Evolutionary conservation across 352 stramenopile species (phyloP).

Genomic region (Globisporangium paroecandrum): DNA sequence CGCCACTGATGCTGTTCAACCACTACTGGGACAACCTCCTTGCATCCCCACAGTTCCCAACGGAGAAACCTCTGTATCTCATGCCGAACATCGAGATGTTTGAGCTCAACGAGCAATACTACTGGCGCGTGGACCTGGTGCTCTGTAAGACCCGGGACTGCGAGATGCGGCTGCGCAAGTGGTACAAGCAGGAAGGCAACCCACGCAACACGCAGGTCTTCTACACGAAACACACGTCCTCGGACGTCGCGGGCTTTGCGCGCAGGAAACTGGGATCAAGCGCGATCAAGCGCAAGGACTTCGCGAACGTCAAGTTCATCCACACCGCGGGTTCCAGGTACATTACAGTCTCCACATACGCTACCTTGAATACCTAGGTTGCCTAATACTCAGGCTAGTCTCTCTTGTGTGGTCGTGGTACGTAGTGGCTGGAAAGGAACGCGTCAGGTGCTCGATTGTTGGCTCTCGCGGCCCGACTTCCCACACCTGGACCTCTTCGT

Average conservation of each 20-base stretch:
- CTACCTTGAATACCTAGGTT: neutral
- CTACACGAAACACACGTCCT: conserved; percentile 62
- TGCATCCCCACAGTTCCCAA: conserved; percentile 24
- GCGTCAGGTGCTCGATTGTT: conserved; percentile 41
- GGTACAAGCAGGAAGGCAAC: conserved; percentile 60
- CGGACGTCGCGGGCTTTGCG: conserved; percentile 37
- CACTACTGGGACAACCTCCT: conserved; percentile 48
- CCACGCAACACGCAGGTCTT: conserved; percentile 42
- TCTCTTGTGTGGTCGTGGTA: conserved; percentile 7
- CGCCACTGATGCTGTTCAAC: conserved; percentile 52
- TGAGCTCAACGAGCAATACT: conserved; percentile 34
- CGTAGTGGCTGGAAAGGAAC: conserved; percentile 51
- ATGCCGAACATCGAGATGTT: conserved; percentile 64
- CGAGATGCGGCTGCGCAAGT: conserved; percentile 36
- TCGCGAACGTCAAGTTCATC: conserved; percentile 29
- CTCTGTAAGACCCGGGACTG: conserved; percentile 50
- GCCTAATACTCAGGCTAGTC: neutral
- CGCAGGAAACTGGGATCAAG: conserved; percentile 20
- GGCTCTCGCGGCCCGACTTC: conserved; percentile 32
- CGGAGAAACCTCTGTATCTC: conserved; percentile 40
- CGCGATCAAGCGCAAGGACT: conserved; percentile 29
- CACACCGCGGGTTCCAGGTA: conserved; percentile 31
- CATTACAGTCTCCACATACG: neutral
- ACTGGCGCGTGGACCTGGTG: conserved; percentile 39
- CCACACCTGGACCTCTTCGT: conserved; percentile 46